phyloP scores from a whole-genome alignment of 148 eudicot species.

The Nepenthes gracilis region DNA sequence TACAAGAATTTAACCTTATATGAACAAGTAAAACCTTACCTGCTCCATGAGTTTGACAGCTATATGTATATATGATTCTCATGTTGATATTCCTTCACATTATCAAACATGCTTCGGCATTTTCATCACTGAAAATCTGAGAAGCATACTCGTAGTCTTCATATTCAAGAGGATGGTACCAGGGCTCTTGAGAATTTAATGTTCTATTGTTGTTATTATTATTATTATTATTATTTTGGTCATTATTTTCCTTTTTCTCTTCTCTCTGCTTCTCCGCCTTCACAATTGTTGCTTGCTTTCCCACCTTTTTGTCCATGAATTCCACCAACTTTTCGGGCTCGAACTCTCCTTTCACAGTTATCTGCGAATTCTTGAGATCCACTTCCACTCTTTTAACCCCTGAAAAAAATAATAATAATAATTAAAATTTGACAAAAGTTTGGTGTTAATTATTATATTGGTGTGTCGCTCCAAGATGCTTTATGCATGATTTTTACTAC shows the following conservation, averaged over 20 bases:
- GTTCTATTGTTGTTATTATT: background rate
- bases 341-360: constrained; percentile 38
- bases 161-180: constrained; percentile 2
- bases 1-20: too few species aligned
- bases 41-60: too few species aligned
- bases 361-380: constrained; percentile 23
- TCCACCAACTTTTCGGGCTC: constrained; percentile 28
- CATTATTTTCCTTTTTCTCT: background rate
- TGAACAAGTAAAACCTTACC: too few species aligned
- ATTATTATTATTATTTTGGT: background rate
- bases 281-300: constrained; percentile 30
- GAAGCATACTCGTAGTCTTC: constrained; percentile 14
- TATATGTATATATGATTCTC: too few species aligned
- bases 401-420: constrained; percentile 3
- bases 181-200: background rate
- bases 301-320: constrained; percentile 16
- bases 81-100: constrained; percentile 15
- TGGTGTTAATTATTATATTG: too few species aligned
- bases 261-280: constrained; percentile 9
- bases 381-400: constrained; percentile 42
- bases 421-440: too few species aligned
- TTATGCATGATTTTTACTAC: too few species aligned
- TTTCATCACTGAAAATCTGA: constrained; percentile 37
- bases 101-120: constrained; percentile 25
- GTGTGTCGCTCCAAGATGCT: too few species aligned